phyloP scores from a whole-genome alignment of 2,329 filamentous ascomycete genomes.

The Apiospora sp. region DNA sequence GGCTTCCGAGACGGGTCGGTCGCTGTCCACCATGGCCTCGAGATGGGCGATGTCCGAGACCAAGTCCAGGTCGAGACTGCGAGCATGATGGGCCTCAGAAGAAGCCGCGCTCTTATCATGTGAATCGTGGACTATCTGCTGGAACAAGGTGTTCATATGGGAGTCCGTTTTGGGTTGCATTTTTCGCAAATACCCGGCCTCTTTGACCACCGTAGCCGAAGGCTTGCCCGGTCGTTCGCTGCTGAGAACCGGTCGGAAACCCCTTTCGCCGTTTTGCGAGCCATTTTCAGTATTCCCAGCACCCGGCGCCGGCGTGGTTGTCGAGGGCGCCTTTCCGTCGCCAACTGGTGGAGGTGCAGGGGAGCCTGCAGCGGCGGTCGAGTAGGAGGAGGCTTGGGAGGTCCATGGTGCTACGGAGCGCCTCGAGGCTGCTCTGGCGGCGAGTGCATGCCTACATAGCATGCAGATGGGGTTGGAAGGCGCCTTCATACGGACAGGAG shows the following conservation, averaged over 20 bases:
- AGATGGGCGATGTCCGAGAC: slow-evolving; percentile 38
- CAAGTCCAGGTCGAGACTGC: slow-evolving; percentile 31
- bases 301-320: background rate
- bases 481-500: slow-evolving; percentile 37
- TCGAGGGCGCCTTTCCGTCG: background rate
- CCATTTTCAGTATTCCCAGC: background rate
- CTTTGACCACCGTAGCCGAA: background rate
- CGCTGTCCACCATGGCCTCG: slow-evolving; percentile 43
- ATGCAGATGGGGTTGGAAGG: slow-evolving; percentile 38
- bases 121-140: slow-evolving; percentile 35
- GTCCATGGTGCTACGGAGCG: slow-evolving; percentile 32
- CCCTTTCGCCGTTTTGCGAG: background rate
- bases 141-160: slow-evolving; percentile 39
- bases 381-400: slow-evolving; percentile 28
- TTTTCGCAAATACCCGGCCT: background rate
- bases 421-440: slow-evolving; percentile 32
- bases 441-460: slow-evolving; percentile 41
- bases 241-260: background rate
- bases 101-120: slow-evolving; percentile 29
- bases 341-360: background rate
- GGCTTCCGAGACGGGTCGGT: slow-evolving; percentile 34
- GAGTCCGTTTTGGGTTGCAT: background rate
- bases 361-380: slow-evolving; percentile 28
- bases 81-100: background rate
- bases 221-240: background rate